Evolutionary conservation across 257 asterid species (phyloP).

Genomic region (Solanum okadae): DNA sequence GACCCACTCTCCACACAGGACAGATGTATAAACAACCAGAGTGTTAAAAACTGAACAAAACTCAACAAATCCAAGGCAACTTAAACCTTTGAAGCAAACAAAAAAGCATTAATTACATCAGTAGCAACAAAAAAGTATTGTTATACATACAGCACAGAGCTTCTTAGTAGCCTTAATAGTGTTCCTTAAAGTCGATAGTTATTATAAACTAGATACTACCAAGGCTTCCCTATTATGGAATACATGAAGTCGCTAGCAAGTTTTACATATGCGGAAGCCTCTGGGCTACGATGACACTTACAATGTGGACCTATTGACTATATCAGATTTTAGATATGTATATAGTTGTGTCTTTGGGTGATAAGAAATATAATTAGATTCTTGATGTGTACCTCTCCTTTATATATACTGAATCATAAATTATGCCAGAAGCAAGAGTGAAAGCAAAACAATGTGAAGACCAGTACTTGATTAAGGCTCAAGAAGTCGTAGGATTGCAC

Average conservation of each 20-base stretch:
- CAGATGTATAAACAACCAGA: not conserved
- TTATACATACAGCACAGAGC: conserved; percentile 61
- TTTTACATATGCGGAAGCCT: no score
- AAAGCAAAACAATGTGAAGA: not conserved
- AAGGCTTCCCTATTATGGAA: no score
- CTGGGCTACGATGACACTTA: no score
- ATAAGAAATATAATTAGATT: no score
- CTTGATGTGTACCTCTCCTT: not conserved
- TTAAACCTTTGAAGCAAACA: not conserved
- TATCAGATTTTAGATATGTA: no score
- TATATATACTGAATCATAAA: not conserved
- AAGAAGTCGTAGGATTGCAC: not conserved
- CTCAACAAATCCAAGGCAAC: not conserved
- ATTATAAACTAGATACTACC: no score
- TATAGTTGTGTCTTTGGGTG: no score
- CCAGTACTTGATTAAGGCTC: not conserved
- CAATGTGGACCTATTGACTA: no score
- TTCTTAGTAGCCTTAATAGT: conserved; percentile 44
- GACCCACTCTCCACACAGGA: not conserved
- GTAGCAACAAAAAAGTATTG: not conserved
- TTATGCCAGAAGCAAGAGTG: not conserved
- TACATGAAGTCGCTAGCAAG: no score
- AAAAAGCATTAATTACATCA: not conserved
- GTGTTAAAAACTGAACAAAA: not conserved
- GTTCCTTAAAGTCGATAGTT: no score